Conservation (phyloP, 305 asterid species). For the Plantago lanceolata region DNA sequence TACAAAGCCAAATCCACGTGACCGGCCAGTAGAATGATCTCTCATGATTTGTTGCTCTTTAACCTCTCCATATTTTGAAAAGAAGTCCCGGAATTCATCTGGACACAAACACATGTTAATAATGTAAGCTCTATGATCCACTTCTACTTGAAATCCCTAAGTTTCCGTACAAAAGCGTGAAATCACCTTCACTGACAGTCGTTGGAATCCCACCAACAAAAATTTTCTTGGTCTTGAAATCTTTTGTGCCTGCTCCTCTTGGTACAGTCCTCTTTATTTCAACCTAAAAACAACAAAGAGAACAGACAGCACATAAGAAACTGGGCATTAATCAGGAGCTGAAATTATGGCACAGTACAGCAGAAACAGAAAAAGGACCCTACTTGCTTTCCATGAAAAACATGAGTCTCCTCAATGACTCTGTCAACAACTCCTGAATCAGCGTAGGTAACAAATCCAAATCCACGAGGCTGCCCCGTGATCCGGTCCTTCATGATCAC, state of each 20-base stretch:
- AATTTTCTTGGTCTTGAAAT: conserved; percentile 47
- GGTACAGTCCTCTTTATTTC: conserved; percentile 63
- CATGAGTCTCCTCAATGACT: conserved; percentile 48
- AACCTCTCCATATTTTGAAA: conserved; percentile 45
- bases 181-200: conserved; percentile 41
- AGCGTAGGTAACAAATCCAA: conserved; percentile 52
- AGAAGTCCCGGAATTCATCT: conserved; percentile 53
- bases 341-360: no score
- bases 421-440: conserved; percentile 47
- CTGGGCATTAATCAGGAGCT: conserved; percentile 2
- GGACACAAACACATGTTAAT: conserved; percentile 26
- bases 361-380: conserved; percentile 17
- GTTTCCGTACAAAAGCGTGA: not conserved
- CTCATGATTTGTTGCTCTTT: conserved; percentile 56
- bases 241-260: conserved; percentile 46
- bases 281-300: conserved; percentile 40
- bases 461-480: conserved; percentile 56
- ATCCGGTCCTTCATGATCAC: conserved; percentile 55
- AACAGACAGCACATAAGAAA: not conserved
- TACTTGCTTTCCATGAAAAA: conserved; percentile 52
- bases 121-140: conserved; percentile 8
- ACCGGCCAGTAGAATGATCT: conserved; percentile 50
- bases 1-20: conserved; percentile 56
- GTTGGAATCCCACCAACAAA: conserved; percentile 51
- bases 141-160: conserved; percentile 1